Conservation (phyloP, 2,329 filamentous ascomycete species). For the Talaromyces sp. region DNA sequence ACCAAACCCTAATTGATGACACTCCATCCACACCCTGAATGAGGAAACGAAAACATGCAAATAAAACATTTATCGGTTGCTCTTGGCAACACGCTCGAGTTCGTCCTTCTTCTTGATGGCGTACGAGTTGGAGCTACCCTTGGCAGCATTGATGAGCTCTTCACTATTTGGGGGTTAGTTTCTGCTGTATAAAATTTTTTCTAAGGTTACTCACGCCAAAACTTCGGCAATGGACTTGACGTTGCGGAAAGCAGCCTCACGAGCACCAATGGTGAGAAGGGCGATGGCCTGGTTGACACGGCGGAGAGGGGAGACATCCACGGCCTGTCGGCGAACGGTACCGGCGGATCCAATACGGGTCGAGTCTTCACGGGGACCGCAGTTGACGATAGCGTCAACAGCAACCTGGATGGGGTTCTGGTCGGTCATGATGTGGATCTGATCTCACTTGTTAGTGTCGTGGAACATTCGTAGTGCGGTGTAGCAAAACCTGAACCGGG, state of each 20-base stretch:
- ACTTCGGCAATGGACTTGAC: conserved; percentile 99
- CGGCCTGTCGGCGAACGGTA: conserved; percentile 99
- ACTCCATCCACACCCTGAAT: conserved; percentile 36
- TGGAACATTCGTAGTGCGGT: background rate
- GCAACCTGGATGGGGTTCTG: conserved; percentile 99
- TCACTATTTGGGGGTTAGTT: conserved; percentile 43
- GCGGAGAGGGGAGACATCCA: conserved; percentile 99
- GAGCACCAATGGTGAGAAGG: conserved; percentile 97
- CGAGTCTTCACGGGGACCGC: conserved; percentile 98
- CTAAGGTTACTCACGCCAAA: conserved; percentile 54
- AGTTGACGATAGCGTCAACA: conserved; percentile 99
- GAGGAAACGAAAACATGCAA: conserved; percentile 35
- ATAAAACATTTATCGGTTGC: conserved; percentile 83
- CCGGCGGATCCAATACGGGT: conserved; percentile 99
- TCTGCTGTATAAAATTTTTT: background rate
- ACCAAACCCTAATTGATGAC: conserved; percentile 24
- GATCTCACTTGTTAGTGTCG: conserved; percentile 19
- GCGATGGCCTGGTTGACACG: conserved; percentile 99
- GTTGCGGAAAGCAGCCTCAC: conserved; percentile 99
- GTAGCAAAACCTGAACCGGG: background rate
- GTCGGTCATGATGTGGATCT: conserved; percentile 99
- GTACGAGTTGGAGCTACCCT: conserved; percentile 99
- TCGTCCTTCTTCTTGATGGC: conserved; percentile 99
- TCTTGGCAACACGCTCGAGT: conserved; percentile 99
- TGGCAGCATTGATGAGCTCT: conserved; percentile 99